Percentiles rank a stretch among this genome's conserved stretches.
phyloP scores from a whole-genome alignment of 78 protist species.

The Salpingoeca rosetta region DNA sequence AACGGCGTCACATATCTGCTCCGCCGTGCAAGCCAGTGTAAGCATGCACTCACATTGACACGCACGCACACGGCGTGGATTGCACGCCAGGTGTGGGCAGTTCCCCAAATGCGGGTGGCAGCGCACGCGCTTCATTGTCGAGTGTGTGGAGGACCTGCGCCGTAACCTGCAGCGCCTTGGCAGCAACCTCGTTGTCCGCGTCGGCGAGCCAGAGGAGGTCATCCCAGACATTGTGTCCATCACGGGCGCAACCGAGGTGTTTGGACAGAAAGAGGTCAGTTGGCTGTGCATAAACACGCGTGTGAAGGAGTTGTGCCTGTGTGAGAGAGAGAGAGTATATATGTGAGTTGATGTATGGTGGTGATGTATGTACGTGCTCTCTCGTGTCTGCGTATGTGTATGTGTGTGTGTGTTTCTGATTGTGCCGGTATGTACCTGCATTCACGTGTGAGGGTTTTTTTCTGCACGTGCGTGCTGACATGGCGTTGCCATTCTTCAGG shows the following conservation, averaged over 20 bases:
- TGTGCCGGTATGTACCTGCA: too few species aligned
- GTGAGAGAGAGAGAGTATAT: too few species aligned
- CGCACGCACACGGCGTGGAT: too few species aligned
- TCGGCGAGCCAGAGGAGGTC: constrained; percentile 34
- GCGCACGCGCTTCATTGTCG: constrained; percentile 9
- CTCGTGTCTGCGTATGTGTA: too few species aligned
- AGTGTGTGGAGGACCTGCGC: constrained; percentile 22
- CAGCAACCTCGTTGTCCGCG: constrained; percentile 23
- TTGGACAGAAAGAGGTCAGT: background rate
- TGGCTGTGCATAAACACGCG: too few species aligned
- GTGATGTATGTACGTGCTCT: too few species aligned
- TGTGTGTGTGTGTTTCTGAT: too few species aligned
- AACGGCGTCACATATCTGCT: background rate
- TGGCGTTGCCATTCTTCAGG: too few species aligned
- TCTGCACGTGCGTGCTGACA: too few species aligned
- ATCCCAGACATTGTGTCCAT: background rate
- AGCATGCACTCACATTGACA: background rate
- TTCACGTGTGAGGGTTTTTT: too few species aligned
- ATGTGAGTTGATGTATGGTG: too few species aligned
- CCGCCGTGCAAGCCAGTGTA: background rate
- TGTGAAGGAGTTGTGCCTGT: too few species aligned
- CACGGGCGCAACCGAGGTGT: background rate
- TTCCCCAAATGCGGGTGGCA: background rate
- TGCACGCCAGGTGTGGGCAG: background rate
- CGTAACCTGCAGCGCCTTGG: background rate